A percentile compares a stretch with the other conserved stretches of the same genome.
These are phyloP conservation scores for Malus hybrid DNA, from an alignment of 331 rosid genomes.

Conservation along the genomic window DNA sequence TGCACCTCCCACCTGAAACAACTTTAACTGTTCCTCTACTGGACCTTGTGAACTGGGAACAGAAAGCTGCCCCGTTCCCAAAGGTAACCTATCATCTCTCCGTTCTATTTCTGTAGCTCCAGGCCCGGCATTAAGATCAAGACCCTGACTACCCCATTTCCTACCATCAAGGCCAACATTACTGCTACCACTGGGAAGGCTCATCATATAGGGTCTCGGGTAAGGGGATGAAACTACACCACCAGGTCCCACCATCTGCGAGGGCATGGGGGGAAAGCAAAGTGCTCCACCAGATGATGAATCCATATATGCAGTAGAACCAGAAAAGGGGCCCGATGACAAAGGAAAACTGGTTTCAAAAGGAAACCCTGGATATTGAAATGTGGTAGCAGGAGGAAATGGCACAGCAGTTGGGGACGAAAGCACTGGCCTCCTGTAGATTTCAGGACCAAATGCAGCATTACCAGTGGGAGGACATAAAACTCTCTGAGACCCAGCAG, in stretches of 20 bases:
- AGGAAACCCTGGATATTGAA: conserved; percentile 65
- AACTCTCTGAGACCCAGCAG: conserved; percentile 53
- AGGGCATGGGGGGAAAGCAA: conserved; percentile 54
- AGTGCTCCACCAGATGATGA: conserved; percentile 55
- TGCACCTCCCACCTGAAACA: conserved; percentile 48
- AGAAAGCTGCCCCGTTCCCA: conserved; percentile 46
- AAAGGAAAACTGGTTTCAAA: conserved; percentile 63
- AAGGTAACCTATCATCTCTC: conserved; percentile 49
- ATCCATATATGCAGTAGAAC: conserved; percentile 55
- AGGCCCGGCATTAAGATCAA: conserved; percentile 85
- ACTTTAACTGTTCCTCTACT: conserved; percentile 61
- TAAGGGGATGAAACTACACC: conserved; percentile 51
- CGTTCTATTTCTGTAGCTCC: conserved; percentile 45
- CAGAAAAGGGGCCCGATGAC: conserved; percentile 54
- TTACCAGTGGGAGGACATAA: conserved; percentile 51
- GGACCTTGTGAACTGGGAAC: conserved; percentile 45
- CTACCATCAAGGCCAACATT: conserved; percentile 54
- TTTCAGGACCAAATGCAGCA: conserved; percentile 49
- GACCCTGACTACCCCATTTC: conserved; percentile 70
- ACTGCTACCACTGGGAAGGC: conserved; percentile 52
- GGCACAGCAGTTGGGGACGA: conserved; percentile 60
- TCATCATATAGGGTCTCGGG: conserved; percentile 60
- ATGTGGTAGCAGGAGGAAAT: conserved; percentile 46
- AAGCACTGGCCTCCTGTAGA: conserved; percentile 54
- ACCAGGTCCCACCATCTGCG: conserved; percentile 59